Base-by-base conservation (phyloP, 108 stramenopile species). In the Cyclotella atomus region DNA sequence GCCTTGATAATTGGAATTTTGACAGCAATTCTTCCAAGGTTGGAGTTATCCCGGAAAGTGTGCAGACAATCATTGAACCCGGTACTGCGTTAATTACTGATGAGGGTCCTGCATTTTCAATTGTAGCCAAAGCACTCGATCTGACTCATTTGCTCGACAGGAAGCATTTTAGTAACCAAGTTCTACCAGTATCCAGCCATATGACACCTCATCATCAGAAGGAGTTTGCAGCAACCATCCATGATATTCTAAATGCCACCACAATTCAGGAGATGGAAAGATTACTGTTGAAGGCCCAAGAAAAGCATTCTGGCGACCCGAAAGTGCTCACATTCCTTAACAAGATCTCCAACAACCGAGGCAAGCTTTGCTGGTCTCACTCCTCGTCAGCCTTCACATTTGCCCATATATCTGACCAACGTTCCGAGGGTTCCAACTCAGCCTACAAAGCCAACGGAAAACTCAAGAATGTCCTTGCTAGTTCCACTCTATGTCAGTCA, bases 101-200 rank as follows among this genome's bases (percentile, higher is more conserved):
- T 50, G 49, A 50, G n/a, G 49, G 49, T 4, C n/a, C n/a, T 50
- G 49, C 49, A 17, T 50, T 50, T 50, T n/a, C 49, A 17, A 50
- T 17, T 8, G 17, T 50, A 17, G 49, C 20, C 5, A 50, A 17
- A 50, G 49, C 9, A 50, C 49, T 50, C 4, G 5, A 17, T 20
- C n/a, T 8, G 7, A 17, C n/a, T 4, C 49, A 50, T 50, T 50
- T 50, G 17, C 20, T 50, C n/a, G 49, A 50, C 17, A 50, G 49
- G 20, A 50, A 50, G 49, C 49, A 50, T n/a, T 50, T 50, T n/a
- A 50, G 15, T 41, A 6, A 41, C 6, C 9, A 8, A 8, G n/a
- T 50, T 50, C 4, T n/a, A 5, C 49, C 49, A 15, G 9, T n/a
- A 15, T 50, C 49, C n/a, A n/a, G 15, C 16, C 49, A 50, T n/a